Evolutionary conservation across 768 basidiomycete genomes (phyloP), one percentile per base, ranked within the genome.

Genomic region (Boletus tomentosulus): DNA sequence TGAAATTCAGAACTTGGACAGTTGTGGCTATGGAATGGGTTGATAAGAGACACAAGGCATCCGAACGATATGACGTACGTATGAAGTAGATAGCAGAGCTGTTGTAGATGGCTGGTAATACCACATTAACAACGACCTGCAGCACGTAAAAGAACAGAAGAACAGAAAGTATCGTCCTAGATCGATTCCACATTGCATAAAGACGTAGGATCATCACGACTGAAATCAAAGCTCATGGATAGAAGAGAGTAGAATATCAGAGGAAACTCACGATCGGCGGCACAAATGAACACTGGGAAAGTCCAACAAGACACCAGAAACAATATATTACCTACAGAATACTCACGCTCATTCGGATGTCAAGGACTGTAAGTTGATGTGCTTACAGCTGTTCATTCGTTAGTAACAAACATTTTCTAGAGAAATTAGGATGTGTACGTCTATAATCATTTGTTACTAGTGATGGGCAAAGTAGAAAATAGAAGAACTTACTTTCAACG

Each of bases 171-270:
- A 19, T 19, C 1, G 19, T 19, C 19, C 19, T 19, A 1, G 19
- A 19, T 19, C 19, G 19, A 19, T 19, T 19, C 19, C 19, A 19
- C 19, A 60, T 53, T 44, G 57, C 47, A 48, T 59, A 59, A 0
- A 60, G 54, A 0, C 59, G 45, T 8, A 61, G 30, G n/a, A 61
- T 46, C 58, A 61, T 61, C 19, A 60, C n/a, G 7, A 60, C 60
- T 61, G 3, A 11, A 38, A 35, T n/a, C 10, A 2, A 33, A 34
- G 19, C 4, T 6, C 19, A 19, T 19, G 46, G 19, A 24, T 12
- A 19, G 5, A 31, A 15, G 16, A 7, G 31, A 16, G 8, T 13
- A 16, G 11, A 2, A 3, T 3, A 2, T 19, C 19, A 19, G 19
- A 19, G 19, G n/a, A 24, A 34, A 47, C 60, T 42, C 10, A 61